Percentiles rank a stretch among this genome's conserved stretches.
Evolutionary conservation across 1,139 yeast species (phyloP).

Genomic region (Protomyces macrosporus): DNA sequence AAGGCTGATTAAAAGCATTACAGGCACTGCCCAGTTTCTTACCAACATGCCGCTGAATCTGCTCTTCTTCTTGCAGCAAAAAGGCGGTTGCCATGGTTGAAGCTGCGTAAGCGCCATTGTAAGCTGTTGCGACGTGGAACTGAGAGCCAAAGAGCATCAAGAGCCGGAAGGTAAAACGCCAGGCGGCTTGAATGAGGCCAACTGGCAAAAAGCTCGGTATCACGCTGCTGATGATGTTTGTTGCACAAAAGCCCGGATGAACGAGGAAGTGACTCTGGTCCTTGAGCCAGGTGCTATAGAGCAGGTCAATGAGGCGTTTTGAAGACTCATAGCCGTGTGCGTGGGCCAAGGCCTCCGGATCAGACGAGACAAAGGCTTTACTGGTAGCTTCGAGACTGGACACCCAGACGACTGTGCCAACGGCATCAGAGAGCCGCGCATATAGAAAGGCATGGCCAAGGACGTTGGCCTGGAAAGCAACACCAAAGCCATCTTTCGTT

Average conservation of each 20-base stretch:
- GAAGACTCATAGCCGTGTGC: slow-evolving; percentile 84
- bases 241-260: slow-evolving; percentile 92
- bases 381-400: slow-evolving; percentile 24
- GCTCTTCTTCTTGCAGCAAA: slow-evolving; percentile 31
- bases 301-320: slow-evolving; percentile 74
- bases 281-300: slow-evolving; percentile 53
- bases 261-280: slow-evolving; percentile 63
- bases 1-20: slow-evolving; percentile 34
- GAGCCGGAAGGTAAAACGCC: slow-evolving; percentile 63
- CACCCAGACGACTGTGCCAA: slow-evolving; percentile 15
- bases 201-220: slow-evolving; percentile 79
- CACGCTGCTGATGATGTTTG: slow-evolving; percentile 70
- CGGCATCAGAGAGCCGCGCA: neutral
- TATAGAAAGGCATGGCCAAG: slow-evolving; percentile 83
- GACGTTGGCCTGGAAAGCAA: slow-evolving; percentile 90
- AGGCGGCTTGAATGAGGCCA: slow-evolving; percentile 37
- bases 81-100: slow-evolving; percentile 47
- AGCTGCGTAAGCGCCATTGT: slow-evolving; percentile 84
- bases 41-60: neutral
- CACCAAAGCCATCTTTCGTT: slow-evolving; percentile 65
- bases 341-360: slow-evolving; percentile 62
- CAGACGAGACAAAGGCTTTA: slow-evolving; percentile 47
- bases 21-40: slow-evolving; percentile 36
- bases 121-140: slow-evolving; percentile 83
- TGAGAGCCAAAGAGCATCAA: slow-evolving; percentile 78